These are phyloP conservation scores for Xanthoconium stramineum DNA, from an alignment of 768 basidiomycete species.

Conservation along the genomic window DNA sequence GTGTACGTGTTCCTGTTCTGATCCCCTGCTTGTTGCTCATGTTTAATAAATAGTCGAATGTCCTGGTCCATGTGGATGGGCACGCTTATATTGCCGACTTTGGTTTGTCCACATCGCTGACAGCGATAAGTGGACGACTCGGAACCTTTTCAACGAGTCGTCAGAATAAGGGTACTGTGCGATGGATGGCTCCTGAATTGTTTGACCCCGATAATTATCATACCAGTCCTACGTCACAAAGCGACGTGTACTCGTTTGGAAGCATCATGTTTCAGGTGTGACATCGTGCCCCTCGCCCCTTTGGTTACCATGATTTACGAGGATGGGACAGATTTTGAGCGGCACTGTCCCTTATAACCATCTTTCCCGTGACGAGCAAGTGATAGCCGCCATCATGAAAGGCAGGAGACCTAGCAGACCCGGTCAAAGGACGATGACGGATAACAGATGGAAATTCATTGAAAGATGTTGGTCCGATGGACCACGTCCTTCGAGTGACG, in stretches of 20 bases:
- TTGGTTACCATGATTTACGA: not conserved
- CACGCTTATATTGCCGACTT: conserved; percentile 5
- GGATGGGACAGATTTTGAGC: not conserved
- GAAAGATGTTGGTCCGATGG: not conserved
- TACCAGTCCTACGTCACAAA: not conserved
- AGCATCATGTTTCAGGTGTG: conserved; percentile 13
- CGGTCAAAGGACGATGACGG: not conserved
- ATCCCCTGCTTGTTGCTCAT: not conserved
- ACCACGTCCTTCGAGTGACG: not conserved
- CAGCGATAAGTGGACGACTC: not conserved
- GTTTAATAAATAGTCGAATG: not conserved
- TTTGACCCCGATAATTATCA: not conserved
- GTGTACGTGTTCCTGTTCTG: not conserved
- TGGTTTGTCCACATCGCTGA: conserved; percentile 2
- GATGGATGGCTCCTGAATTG: conserved; percentile 4
- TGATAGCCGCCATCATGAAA: not conserved
- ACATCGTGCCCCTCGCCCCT: not conserved
- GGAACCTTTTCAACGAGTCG: not conserved
- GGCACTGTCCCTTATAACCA: conserved; percentile 1
- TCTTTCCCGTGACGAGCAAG: not conserved
- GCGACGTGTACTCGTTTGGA: conserved; percentile 9
- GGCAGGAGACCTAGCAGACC: not conserved
- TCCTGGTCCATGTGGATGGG: not conserved
- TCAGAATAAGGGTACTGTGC: not conserved
- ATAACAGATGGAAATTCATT: not conserved